Conservation (phyloP, 192 early-diverging fungal species). For the Coemansia sp. region DNA sequence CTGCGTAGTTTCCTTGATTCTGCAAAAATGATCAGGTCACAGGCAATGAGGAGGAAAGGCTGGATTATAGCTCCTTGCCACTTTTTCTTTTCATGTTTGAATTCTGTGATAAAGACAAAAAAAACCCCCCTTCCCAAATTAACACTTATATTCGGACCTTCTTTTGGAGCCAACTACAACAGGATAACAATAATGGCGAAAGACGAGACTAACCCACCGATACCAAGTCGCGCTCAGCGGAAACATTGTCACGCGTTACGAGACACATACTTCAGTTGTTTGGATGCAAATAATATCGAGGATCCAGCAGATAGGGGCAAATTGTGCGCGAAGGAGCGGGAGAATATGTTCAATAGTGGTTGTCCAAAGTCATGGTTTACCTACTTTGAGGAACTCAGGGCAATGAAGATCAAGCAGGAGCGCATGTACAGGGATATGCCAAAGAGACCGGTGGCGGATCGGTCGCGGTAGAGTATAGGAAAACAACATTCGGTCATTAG, state of each 20-base stretch:
- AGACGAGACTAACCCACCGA: constrained; percentile 16
- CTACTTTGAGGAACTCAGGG: constrained; percentile 42
- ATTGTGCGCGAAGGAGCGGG: constrained; percentile 39
- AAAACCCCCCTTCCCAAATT: too few relatives aligned
- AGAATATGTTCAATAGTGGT: constrained; percentile 23
- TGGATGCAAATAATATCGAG: constrained; percentile 63
- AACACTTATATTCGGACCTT: too few relatives aligned
- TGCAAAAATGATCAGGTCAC: too few relatives aligned
- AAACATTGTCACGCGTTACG: constrained; percentile 75
- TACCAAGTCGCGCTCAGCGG: constrained; percentile 63
- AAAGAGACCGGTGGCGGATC: too few relatives aligned
- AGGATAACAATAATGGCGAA: background rate
- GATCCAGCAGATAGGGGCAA: constrained; percentile 54
- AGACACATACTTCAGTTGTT: constrained; percentile 77
- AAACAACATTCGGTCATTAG: too few relatives aligned
- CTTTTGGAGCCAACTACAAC: background rate
- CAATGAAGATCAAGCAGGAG: constrained; percentile 29
- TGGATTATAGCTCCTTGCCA: too few relatives aligned
- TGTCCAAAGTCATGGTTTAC: constrained; percentile 42
- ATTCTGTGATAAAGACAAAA: too few relatives aligned
- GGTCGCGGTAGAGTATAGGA: too few relatives aligned
- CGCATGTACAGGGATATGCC: constrained; percentile 11
- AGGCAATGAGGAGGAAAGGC: too few relatives aligned
- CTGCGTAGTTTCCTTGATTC: too few relatives aligned
- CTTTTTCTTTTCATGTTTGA: too few relatives aligned